Evolutionary conservation across 306 rosid species (phyloP).

Genomic region (Dryas alaskensis): DNA sequence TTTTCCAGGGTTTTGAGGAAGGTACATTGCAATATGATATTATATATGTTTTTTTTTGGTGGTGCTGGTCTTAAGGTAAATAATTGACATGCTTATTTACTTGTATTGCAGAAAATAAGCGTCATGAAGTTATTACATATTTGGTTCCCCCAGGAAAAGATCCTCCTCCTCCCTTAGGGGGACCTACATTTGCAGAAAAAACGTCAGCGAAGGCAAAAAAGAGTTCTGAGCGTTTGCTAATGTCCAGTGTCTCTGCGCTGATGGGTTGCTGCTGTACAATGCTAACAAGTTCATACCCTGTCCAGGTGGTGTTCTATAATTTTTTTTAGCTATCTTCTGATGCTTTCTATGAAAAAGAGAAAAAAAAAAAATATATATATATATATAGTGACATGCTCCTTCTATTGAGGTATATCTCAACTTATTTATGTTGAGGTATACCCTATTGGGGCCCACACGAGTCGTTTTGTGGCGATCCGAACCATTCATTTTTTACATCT

Average conservation of each 20-base stretch:
- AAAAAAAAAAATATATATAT: not conserved
- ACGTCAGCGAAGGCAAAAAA: constrained; percentile 33
- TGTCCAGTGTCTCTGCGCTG: constrained; percentile 53
- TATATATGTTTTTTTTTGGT: constrained; percentile 2
- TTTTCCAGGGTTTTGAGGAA: constrained; percentile 82
- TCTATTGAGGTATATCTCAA: too few relatives aligned
- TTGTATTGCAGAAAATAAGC: constrained; percentile 45
- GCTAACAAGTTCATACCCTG: constrained; percentile 71
- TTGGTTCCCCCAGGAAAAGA: constrained; percentile 61
- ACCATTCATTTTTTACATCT: too few relatives aligned
- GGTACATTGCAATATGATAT: constrained; percentile 42
- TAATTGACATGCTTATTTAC: constrained; percentile 23
- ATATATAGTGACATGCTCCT: too few relatives aligned
- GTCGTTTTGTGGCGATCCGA: too few relatives aligned
- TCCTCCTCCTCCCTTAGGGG: constrained; percentile 62
- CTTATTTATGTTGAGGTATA: too few relatives aligned
- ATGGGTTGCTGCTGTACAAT: constrained; percentile 64
- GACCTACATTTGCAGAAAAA: constrained; percentile 38
- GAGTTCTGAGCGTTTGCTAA: constrained; percentile 43
- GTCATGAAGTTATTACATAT: constrained; percentile 42
- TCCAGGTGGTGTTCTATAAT: constrained; percentile 51
- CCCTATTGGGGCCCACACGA: too few relatives aligned
- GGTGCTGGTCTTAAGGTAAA: constrained; percentile 17
- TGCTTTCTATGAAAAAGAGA: constrained; percentile 4
- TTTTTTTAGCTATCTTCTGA: constrained; percentile 9